A percentile compares a stretch with the other conserved stretches of the same genome.
Conservation (phyloP, 345 rosid species). For the Pugionium dolabratum region DNA sequence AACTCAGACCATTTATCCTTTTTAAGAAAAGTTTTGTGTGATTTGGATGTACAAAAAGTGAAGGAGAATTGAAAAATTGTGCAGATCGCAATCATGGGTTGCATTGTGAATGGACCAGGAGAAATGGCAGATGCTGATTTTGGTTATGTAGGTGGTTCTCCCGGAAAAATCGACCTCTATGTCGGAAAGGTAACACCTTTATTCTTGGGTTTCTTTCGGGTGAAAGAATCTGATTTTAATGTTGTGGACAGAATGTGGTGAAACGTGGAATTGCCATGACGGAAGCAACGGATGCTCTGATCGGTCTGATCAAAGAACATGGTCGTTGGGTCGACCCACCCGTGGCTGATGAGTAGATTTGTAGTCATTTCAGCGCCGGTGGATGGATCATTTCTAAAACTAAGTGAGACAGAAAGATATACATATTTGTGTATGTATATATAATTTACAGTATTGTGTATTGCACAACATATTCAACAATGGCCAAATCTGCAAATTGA, state of each 20-base stretch:
- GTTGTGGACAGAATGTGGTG: constrained; percentile 77
- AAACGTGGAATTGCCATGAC: constrained; percentile 92
- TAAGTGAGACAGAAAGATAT: constrained; percentile 10
- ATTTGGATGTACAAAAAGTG: neutral
- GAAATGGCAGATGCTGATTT: constrained; percentile 99
- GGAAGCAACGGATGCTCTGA: constrained; percentile 79
- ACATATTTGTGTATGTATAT: constrained; percentile 3
- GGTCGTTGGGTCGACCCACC: constrained; percentile 95
- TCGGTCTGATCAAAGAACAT: constrained; percentile 86
- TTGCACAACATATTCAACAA: constrained; percentile 24
- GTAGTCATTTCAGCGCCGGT: neutral
- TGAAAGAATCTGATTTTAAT: neutral
- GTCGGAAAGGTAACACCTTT: constrained; percentile 77
- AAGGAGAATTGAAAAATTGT: neutral
- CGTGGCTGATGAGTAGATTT: constrained; percentile 47
- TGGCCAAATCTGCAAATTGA: constrained; percentile 14
- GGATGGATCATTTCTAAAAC: neutral
- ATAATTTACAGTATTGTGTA: constrained; percentile 14
- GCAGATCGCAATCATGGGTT: constrained; percentile 98
- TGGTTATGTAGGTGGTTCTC: constrained; percentile 96
- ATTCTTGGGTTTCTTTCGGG: neutral
- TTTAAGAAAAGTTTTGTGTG: neutral
- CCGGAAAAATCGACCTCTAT: constrained; percentile 93
- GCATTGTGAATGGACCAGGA: constrained; percentile 98
- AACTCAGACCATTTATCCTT: neutral